These are phyloP conservation scores for Cyanodermella asteris DNA, from an alignment of 2,329 filamentous ascomycete species.

Conservation along the genomic window DNA sequence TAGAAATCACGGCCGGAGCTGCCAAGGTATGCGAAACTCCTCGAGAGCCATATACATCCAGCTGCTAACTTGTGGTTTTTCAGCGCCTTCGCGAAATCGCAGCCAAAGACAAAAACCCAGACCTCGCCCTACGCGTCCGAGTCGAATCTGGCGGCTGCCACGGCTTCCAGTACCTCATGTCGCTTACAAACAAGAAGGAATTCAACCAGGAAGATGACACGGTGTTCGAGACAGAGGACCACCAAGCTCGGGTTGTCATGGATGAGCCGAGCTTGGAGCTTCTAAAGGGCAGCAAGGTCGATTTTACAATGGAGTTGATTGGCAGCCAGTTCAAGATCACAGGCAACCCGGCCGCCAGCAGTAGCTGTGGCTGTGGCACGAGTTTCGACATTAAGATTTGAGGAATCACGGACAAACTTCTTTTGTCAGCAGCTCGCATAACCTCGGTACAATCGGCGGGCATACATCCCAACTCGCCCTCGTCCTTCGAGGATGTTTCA, in stretches of 20 bases:
- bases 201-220: conserved; percentile 60
- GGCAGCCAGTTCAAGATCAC: conserved; percentile 90
- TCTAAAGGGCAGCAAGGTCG: conserved; percentile 80
- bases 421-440: too few species aligned
- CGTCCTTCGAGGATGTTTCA: too few species aligned
- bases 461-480: too few species aligned
- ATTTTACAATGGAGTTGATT: conserved; percentile 92
- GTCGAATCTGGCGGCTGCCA: conserved; percentile 92
- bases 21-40: conserved; percentile 40
- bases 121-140: conserved; percentile 70
- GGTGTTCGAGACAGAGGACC: conserved; percentile 50
- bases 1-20: conserved; percentile 69
- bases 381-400: conserved; percentile 80
- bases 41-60: not conserved
- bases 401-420: conserved; percentile 5
- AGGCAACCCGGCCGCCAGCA: conserved; percentile 77
- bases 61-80: conserved; percentile 1
- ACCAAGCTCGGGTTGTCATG: conserved; percentile 62
- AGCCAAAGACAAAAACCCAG: conserved; percentile 46
- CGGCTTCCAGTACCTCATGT: conserved; percentile 95
- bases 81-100: conserved; percentile 58
- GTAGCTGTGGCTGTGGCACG: conserved; percentile 90
- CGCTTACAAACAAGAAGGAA: conserved; percentile 38
- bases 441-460: too few species aligned
- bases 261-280: conserved; percentile 74